These are phyloP conservation scores for Graphilbum sp. DNA, from an alignment of 2,329 filamentous ascomycete species.

Conservation along the genomic window DNA sequence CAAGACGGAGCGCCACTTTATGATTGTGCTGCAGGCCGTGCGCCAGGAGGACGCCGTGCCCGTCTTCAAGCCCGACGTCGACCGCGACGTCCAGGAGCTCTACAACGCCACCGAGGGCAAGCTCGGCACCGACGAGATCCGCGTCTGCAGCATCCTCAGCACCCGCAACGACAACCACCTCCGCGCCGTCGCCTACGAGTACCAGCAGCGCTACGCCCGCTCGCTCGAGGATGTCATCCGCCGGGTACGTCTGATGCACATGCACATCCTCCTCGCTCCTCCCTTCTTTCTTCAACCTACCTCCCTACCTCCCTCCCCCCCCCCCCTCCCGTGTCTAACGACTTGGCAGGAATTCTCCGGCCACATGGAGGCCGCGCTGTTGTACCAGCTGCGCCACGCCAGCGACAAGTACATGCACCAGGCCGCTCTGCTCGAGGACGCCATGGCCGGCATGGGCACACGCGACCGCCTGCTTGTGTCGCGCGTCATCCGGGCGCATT, in stretches of 20 bases:
- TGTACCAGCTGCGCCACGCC: constrained; percentile 63
- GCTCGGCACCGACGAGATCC: constrained; percentile 55
- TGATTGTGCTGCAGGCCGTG: constrained; percentile 59
- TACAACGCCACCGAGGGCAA: constrained; percentile 64
- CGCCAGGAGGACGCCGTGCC: constrained; percentile 65
- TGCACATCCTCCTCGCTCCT: no score
- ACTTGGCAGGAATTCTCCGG: constrained; percentile 59
- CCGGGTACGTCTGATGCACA: constrained; percentile 35
- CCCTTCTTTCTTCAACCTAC: no score
- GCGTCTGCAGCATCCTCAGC: constrained; percentile 64
- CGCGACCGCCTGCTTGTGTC: constrained; percentile 67
- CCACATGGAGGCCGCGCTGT: constrained; percentile 76
- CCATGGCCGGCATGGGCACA: constrained; percentile 77
- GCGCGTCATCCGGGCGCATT: constrained; percentile 67
- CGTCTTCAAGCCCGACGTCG: constrained; percentile 54
- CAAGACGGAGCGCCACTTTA: constrained; percentile 75
- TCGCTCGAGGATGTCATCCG: constrained; percentile 58
- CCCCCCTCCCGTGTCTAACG: neutral
- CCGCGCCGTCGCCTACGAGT: constrained; percentile 61
- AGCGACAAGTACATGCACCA: constrained; percentile 73
- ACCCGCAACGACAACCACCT: constrained; percentile 68
- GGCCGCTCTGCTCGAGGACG: constrained; percentile 63
- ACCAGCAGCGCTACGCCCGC: constrained; percentile 54
- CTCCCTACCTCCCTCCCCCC: no score
- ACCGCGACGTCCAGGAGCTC: constrained; percentile 59